Percentiles rank a stretch among this genome's conserved stretches.
These are phyloP conservation scores for Calonectria pseudoreteaudii DNA, from an alignment of 2,329 filamentous ascomycete species.

Conservation along the genomic window DNA sequence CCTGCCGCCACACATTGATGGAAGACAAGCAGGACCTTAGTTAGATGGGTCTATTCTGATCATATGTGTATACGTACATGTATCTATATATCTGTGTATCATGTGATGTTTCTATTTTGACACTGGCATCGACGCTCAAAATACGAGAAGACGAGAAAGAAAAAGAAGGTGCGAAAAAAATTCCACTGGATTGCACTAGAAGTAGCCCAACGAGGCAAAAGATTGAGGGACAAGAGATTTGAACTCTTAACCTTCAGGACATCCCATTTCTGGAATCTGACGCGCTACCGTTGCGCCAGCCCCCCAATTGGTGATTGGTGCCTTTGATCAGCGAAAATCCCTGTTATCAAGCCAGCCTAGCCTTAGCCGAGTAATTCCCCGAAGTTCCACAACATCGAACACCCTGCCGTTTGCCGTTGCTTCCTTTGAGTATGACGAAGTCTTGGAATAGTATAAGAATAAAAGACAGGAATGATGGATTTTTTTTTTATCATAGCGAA, in stretches of 20 bases:
- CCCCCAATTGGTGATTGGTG: background rate
- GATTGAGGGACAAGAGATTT: constrained; percentile 13
- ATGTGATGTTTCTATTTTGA: background rate
- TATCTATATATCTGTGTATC: background rate
- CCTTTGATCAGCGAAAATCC: background rate
- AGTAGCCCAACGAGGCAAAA: background rate
- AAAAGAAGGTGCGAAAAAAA: background rate
- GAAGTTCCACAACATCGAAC: background rate
- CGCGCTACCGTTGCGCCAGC: constrained; percentile 14
- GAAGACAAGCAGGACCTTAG: background rate
- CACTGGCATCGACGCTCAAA: background rate
- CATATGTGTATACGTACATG: background rate
- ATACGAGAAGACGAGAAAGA: background rate
- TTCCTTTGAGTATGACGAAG: background rate
- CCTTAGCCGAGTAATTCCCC: background rate
- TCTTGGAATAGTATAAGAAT: background rate
- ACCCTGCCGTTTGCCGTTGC: background rate
- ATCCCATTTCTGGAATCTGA: constrained; percentile 13
- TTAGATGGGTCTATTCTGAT: background rate
- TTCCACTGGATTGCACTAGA: background rate
- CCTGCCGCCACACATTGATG: background rate
- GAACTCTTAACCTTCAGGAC: constrained; percentile 15
- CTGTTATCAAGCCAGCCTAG: background rate
- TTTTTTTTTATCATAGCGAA: background rate
- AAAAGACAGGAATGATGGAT: background rate